Conservation (phyloP, 805 yeast genomes). For the Wickerhamomyces sydowiorum region DNA sequence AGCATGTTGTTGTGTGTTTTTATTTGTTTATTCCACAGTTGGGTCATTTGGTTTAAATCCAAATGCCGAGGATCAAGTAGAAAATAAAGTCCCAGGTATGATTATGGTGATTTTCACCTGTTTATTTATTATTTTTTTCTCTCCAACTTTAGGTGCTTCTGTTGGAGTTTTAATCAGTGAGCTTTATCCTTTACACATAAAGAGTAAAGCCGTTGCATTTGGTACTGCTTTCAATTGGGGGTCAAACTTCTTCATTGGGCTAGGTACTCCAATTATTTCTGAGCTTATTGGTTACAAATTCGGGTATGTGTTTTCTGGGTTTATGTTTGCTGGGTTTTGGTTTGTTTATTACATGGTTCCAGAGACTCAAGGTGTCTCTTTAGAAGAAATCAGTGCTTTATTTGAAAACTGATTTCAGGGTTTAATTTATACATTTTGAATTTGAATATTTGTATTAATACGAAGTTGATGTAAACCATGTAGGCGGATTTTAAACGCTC, state of each 20-base stretch:
- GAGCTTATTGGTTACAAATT: conserved; percentile 50
- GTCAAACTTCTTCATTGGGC: conserved; percentile 46
- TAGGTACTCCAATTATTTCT: conserved; percentile 59
- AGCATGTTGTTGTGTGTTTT: conserved; percentile 42
- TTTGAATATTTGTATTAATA: too few relatives aligned
- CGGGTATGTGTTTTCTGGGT: conserved; percentile 52
- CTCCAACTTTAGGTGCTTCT: conserved; percentile 56
- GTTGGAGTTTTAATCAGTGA: conserved; percentile 41
- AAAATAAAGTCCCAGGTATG: conserved; percentile 36
- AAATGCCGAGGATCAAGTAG: conserved; percentile 17
- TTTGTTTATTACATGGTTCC: conserved; percentile 53
- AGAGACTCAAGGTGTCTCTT: conserved; percentile 76
- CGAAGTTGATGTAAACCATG: too few relatives aligned
- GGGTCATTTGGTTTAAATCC: conserved; percentile 34
- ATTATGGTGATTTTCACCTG: conserved; percentile 50
- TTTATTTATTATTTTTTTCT: conserved; percentile 43
- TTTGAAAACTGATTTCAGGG: conserved; percentile 32
- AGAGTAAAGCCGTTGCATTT: conserved; percentile 48
- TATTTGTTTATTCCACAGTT: conserved; percentile 44
- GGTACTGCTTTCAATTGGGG: conserved; percentile 53
- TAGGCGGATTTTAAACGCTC: too few relatives aligned
- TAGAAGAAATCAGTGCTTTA: conserved; percentile 73
- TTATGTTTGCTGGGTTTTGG: conserved; percentile 36
- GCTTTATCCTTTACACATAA: conserved; percentile 52
- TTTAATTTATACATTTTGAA: too few relatives aligned